phyloP scores from a whole-genome alignment of 1,284 basidiomycete genomes.

The Naganishia liquefaciens region DNA sequence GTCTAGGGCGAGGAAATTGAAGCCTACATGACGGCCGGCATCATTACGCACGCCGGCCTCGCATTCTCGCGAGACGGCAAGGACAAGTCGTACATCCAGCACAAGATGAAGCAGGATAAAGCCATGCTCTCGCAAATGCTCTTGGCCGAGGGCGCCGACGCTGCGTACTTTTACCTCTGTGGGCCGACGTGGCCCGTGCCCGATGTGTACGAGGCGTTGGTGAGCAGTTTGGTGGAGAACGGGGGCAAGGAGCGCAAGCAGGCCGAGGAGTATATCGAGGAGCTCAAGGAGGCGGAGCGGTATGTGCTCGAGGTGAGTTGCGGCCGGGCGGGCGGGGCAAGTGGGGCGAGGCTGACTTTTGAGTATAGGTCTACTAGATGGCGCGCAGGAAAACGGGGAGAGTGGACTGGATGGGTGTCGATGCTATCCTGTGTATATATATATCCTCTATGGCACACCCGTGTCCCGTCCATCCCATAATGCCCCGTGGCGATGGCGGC shows the following conservation, averaged over 20 bases:
- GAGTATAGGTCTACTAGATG: conserved; percentile 17
- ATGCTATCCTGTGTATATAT: not conserved
- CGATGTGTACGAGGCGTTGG: conserved; percentile 90
- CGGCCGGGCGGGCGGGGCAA: not conserved
- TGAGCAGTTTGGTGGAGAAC: conserved; percentile 72
- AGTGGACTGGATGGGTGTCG: not conserved
- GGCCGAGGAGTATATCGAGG: conserved; percentile 83
- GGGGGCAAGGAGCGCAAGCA: conserved; percentile 66
- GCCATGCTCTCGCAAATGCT: conserved; percentile 73
- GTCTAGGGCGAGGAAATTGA: conserved; percentile 57
- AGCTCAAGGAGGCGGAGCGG: conserved; percentile 93
- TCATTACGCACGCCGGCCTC: conserved; percentile 85
- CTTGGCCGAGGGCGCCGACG: conserved; percentile 49
- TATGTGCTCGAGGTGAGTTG: conserved; percentile 85
- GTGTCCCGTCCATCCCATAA: too few species aligned
- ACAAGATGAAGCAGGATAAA: conserved; percentile 93
- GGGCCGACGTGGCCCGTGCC: conserved; percentile 99
- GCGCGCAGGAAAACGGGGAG: too few species aligned
- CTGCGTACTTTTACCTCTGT: conserved; percentile 92
- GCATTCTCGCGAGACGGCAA: conserved; percentile 94
- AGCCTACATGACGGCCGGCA: conserved; percentile 70
- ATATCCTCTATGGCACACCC: too few species aligned
- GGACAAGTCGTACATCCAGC: conserved; percentile 96
- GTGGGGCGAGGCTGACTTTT: not conserved
- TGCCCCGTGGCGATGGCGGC: too few species aligned